Evolutionary conservation across 345 rosid species (phyloP).

Genomic region (Melaleuca quinquenervia): DNA sequence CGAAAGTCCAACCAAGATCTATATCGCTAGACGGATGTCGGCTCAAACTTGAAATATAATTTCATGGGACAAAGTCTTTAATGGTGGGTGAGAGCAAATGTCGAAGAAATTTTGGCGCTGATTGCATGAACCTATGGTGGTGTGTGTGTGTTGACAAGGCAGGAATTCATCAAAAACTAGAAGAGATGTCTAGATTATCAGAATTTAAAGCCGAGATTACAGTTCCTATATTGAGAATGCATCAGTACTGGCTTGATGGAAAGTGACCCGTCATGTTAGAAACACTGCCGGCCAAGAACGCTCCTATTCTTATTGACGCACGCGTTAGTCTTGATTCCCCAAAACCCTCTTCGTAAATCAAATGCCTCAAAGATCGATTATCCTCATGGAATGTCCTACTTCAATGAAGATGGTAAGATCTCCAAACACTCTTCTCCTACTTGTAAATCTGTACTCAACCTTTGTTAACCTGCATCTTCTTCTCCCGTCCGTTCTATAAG

Average conservation of each 20-base stretch:
- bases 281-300: neutral
- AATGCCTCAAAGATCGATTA: neutral
- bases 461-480: neutral
- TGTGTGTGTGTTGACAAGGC: neutral
- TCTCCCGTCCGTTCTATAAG: neutral
- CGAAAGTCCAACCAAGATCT: neutral
- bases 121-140: neutral
- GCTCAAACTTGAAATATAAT: neutral
- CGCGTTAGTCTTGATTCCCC: neutral
- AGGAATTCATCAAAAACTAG: neutral
- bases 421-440: neutral
- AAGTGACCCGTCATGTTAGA: neutral
- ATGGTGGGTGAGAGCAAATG: neutral
- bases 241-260: neutral
- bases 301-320: neutral
- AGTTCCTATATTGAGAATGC: neutral
- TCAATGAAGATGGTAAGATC: neutral
- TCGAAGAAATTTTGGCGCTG: neutral
- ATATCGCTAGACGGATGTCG: accelerated
- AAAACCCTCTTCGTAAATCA: neutral
- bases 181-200: neutral
- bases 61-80: neutral
- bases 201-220: neutral
- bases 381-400: neutral
- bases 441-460: neutral